Percentiles rank a stretch among this genome's conserved stretches.
These are phyloP conservation scores for Anthracocystis panici-leucophaei DNA, from an alignment of 1,284 basidiomycete genomes.

Conservation along the genomic window DNA sequence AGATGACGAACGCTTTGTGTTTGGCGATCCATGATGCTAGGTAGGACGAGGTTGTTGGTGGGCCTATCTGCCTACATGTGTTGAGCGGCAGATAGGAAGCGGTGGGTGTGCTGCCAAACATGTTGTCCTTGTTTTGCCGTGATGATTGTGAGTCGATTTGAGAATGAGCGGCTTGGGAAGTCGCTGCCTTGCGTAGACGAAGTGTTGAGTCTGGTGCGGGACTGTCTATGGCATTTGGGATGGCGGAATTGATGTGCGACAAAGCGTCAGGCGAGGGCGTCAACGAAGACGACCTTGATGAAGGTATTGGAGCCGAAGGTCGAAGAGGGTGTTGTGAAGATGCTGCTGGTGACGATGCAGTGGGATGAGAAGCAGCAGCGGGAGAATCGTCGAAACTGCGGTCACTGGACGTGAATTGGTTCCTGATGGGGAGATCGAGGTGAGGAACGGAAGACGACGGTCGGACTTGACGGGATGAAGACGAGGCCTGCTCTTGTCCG, in stretches of 20 bases:
- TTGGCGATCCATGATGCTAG: conserved; percentile 48
- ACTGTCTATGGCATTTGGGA: conserved; percentile 4
- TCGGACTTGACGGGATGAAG: neutral
- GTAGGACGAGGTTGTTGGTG: conserved; percentile 26
- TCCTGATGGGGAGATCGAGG: neutral
- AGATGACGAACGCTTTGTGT: conserved; percentile 45
- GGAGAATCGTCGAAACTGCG: neutral
- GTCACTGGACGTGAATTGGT: neutral
- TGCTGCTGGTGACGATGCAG: neutral
- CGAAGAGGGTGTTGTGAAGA: conserved; percentile 3
- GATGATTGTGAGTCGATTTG: neutral
- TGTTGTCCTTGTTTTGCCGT: conserved; percentile 10
- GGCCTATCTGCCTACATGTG: conserved; percentile 19
- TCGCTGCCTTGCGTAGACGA: conserved; percentile 25
- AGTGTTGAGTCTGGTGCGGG: conserved; percentile 15
- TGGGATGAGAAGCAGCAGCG: too few species aligned
- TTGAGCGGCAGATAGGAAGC: conserved; percentile 50
- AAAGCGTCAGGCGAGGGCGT: conserved; percentile 2
- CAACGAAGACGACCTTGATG: neutral
- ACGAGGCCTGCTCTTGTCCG: conserved; percentile 33
- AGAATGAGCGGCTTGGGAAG: neutral
- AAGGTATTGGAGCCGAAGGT: neutral
- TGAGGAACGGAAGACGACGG: neutral
- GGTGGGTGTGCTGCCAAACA: conserved; percentile 38
- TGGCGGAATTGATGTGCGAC: neutral